Conservation (phyloP, 2,329 filamentous ascomycete genomes). For the Ophiostoma fasciatum region DNA sequence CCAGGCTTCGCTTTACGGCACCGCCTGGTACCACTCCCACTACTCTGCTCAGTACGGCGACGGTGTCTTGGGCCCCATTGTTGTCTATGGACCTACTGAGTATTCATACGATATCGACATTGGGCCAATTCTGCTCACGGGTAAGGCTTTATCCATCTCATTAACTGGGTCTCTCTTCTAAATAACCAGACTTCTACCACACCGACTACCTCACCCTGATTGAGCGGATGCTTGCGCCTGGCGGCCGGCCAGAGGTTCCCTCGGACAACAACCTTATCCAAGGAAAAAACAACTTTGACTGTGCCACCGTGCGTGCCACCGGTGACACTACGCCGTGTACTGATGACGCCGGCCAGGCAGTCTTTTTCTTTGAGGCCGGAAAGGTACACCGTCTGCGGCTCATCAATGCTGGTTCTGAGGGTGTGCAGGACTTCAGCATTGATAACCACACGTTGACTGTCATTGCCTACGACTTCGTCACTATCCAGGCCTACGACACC, state of each 20-base stretch:
- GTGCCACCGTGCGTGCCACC: slow-evolving; percentile 19
- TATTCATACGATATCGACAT: slow-evolving; percentile 39
- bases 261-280: slow-evolving; percentile 49
- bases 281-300: slow-evolving; percentile 45
- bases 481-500: slow-evolving; percentile 33
- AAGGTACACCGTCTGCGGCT: slow-evolving; percentile 33
- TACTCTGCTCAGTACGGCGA: slow-evolving; percentile 35
- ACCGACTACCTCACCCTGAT: slow-evolving; percentile 32
- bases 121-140: slow-evolving; percentile 17
- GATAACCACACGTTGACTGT: slow-evolving; percentile 37
- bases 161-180: no score
- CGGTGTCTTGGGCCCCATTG: slow-evolving; percentile 34
- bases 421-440: slow-evolving; percentile 35
- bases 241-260: slow-evolving; percentile 7
- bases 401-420: slow-evolving; percentile 33
- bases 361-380: slow-evolving; percentile 32
- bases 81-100: slow-evolving; percentile 33
- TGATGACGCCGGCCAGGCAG: slow-evolving; percentile 32
- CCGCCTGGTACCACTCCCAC: slow-evolving; percentile 33
- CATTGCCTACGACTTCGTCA: slow-evolving; percentile 38
- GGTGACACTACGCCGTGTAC: slow-evolving; percentile 25
- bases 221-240: slow-evolving; percentile 25
- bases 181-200: slow-evolving; percentile 34
- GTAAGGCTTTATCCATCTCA: no score
- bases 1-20: slow-evolving; percentile 24